Conservation (phyloP, 2,329 filamentous ascomycete genomes). For the Fusarium sp. region DNA sequence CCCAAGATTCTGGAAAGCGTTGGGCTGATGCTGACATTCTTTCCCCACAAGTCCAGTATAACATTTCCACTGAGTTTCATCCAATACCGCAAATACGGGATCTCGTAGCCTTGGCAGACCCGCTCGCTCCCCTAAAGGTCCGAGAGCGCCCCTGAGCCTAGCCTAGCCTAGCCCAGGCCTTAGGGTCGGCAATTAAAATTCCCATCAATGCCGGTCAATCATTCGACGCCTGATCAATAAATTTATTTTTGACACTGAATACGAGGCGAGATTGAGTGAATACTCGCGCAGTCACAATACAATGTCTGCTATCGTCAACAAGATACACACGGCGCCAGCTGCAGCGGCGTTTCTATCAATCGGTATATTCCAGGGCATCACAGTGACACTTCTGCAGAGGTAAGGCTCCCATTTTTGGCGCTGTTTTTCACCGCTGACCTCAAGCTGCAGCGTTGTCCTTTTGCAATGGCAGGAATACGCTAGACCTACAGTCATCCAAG, state of each 20-base stretch:
- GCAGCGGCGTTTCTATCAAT: background rate
- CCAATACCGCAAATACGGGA: background rate
- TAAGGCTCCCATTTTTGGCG: background rate
- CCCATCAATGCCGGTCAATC: background rate
- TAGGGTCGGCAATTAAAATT: background rate
- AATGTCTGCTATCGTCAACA: background rate
- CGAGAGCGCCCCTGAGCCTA: background rate
- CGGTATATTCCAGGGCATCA: background rate
- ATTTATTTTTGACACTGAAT: background rate
- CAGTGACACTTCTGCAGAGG: background rate
- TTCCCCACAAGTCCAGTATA: background rate
- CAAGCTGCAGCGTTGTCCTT: background rate
- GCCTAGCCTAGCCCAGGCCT: no score
- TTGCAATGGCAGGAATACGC: background rate
- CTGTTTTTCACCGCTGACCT: background rate
- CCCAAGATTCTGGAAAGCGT: background rate
- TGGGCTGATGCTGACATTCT: background rate
- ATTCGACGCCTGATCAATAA: background rate
- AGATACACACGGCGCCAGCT: background rate
- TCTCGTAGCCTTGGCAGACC: background rate
- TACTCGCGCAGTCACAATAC: background rate
- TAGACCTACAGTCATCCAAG: background rate
- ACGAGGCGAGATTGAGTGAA: background rate
- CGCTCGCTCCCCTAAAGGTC: background rate
- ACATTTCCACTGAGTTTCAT: background rate